Base-by-base conservation (phyloP, 176 grass and related monocot genomes). In the Oryza coarctata region DNA sequence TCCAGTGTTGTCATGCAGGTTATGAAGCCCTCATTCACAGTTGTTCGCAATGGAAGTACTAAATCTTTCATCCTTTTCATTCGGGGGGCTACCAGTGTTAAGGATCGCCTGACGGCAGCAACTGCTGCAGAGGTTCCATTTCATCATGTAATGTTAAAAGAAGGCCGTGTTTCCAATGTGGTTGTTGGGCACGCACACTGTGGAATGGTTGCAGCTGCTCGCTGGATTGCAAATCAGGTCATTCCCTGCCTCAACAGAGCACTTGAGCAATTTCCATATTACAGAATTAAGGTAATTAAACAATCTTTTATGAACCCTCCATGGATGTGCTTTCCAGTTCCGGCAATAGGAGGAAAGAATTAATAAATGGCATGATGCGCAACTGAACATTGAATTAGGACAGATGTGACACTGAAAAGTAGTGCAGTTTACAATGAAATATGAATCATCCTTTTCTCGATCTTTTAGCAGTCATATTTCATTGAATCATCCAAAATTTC, bases 201-300 rank as follows among this genome's bases (percentile, higher is more conserved):
- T 76, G 92, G 95, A 77, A 94, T 98, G 92, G 84, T 86, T 70
- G 88, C 84, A 79, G 88, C 95, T 12, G 94, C 94, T 77, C 90
- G 87, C 35, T 94, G 94, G 92, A 87, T 92, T 39, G 87, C 89
- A 68, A 84, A 97, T 76, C 52, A 85, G 79, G 78, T 86, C 20
- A 92, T 88, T 80, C 92, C 92, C 3, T 91, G 61, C 44, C 83
- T 97, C 12, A 80, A 55, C 6, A 90, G 77, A 69, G 88, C 87
- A 72, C 27, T 97, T 20, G 76, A 79, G 70, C 73, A 55, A 70
- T 91, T 78, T 68, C 90, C 90, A 77, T 71, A 92, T 28, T 91
- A 91, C 70, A 84, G 60, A 87, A 34, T 97, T 76, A 94, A 92
- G 92, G 92, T 91, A 83, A 43, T 12, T 58, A 26, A 34, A 10